phyloP scores from a whole-genome alignment of 164 flowering plant genomes.

The Malania oleifera region DNA sequence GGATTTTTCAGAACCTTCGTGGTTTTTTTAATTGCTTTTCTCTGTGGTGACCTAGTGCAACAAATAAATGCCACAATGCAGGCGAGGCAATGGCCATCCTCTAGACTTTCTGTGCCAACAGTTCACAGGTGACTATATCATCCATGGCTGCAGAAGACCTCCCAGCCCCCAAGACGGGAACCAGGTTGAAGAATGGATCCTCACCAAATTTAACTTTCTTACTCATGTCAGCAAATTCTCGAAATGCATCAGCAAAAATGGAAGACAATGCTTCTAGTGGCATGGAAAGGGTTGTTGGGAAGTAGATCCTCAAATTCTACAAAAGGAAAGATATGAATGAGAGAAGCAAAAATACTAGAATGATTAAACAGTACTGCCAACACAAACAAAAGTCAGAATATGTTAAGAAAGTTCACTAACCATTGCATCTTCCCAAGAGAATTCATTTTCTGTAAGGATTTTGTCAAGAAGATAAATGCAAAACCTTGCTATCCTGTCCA shows the following conservation, averaged over 20 bases:
- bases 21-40: too few species aligned
- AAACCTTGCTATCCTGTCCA: conserved; percentile 55
- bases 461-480: conserved; percentile 70
- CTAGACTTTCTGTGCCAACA: conserved; percentile 46
- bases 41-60: too few species aligned
- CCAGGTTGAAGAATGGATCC: conserved; percentile 52
- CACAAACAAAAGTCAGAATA: neutral
- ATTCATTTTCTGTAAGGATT: conserved; percentile 37
- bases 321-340: conserved; percentile 20
- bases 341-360: neutral
- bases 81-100: neutral
- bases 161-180: conserved; percentile 86
- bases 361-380: neutral
- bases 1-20: too few species aligned
- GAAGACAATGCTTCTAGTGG: conserved; percentile 32
- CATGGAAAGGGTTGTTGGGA: conserved; percentile 33
- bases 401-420: conserved; percentile 33
- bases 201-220: conserved; percentile 14
- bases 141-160: conserved; percentile 45
- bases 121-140: conserved; percentile 72
- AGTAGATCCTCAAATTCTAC: conserved; percentile 75
- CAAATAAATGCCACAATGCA: too few species aligned
- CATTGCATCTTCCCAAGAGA: conserved; percentile 66
- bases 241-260: conserved; percentile 40
- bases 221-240: conserved; percentile 46